A percentile compares a stretch with the other conserved stretches of the same genome.
These are phyloP conservation scores for Pseudocohnilembus persalinus DNA, from an alignment of 169 alveolate genomes.

Conservation along the genomic window DNA sequence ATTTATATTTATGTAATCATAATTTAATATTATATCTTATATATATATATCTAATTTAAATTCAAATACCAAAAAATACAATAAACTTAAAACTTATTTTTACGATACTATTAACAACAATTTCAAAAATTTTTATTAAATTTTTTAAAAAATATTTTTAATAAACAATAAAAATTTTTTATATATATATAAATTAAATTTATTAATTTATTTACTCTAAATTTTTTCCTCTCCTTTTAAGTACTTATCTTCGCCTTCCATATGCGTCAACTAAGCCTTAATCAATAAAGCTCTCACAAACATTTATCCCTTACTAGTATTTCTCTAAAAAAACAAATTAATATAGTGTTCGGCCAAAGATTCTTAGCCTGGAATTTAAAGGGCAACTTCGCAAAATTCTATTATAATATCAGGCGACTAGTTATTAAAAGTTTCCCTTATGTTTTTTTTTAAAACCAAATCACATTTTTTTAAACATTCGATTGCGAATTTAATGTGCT, in stretches of 20 bases:
- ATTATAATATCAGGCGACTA: conserved; percentile 60
- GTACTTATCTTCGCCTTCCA: conserved; percentile 24
- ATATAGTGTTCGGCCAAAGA: conserved; percentile 65
- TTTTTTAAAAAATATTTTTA: too few relatives aligned
- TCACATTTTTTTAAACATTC: conserved; percentile 49
- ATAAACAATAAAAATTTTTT: too few relatives aligned
- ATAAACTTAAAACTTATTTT: too few relatives aligned
- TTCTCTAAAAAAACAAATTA: conserved; percentile 68
- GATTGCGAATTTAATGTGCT: neutral
- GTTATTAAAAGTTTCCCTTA: conserved; percentile 46
- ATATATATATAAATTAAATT: too few relatives aligned
- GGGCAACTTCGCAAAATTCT: conserved; percentile 74
- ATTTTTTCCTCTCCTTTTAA: conserved; percentile 61
- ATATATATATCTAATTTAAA: conserved; percentile 53
- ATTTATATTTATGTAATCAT: neutral
- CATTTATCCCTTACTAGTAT: conserved; percentile 71
- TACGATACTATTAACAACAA: too few relatives aligned
- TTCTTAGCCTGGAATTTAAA: conserved; percentile 59
- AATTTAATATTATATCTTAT: conserved; percentile 55
- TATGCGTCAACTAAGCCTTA: conserved; percentile 59
- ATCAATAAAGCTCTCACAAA: conserved; percentile 79
- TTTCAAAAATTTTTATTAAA: too few relatives aligned
- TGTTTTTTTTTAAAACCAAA: conserved; percentile 33
- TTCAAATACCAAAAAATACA: too few relatives aligned
- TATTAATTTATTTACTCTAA: too few relatives aligned